Evolutionary conservation across 495 filamentous ascomycete genomes (phyloP).

Genomic region (Oleoguttula mirabilis): DNA sequence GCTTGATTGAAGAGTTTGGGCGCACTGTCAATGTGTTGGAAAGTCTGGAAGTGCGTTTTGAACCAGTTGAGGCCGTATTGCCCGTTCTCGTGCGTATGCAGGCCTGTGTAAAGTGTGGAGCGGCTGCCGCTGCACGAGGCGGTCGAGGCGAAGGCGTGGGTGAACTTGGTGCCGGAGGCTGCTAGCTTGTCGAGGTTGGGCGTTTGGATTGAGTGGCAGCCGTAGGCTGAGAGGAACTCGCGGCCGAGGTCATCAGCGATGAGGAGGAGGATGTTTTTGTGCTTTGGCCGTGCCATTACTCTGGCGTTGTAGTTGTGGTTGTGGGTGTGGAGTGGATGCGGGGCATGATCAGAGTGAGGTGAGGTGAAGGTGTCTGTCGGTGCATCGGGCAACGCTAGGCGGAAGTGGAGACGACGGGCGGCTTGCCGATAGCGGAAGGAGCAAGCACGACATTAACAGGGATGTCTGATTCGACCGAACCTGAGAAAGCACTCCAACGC

Average conservation of each 20-base stretch:
- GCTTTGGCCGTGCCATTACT: constrained; percentile 2
- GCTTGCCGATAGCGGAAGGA: too few species aligned
- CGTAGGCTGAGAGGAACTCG: constrained; percentile 32
- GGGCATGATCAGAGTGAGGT: not conserved
- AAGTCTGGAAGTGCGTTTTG: constrained; percentile 33
- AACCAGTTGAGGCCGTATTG: constrained; percentile 32
- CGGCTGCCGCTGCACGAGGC: constrained; percentile 37
- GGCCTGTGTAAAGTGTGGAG: constrained; percentile 36
- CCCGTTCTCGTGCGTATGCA: constrained; percentile 38
- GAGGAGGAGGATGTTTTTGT: constrained; percentile 32
- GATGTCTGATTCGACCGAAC: too few species aligned
- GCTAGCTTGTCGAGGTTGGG: constrained; percentile 34
- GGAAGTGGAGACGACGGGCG: too few species aligned
- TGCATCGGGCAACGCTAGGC: too few species aligned
- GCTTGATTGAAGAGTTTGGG: constrained; percentile 28
- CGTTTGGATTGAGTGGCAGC: constrained; percentile 25
- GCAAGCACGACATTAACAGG: too few species aligned
- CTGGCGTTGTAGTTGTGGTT: not conserved
- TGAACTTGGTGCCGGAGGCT: constrained; percentile 27
- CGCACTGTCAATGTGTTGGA: constrained; percentile 32
- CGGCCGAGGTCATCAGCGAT: constrained; percentile 36
- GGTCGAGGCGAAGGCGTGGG: constrained; percentile 35
- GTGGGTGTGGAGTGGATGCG: not conserved
- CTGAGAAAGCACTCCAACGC: too few species aligned
- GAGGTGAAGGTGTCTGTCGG: not conserved